Base-by-base conservation (phyloP, 306 rosid species). In the Abrus precatorius region DNA sequence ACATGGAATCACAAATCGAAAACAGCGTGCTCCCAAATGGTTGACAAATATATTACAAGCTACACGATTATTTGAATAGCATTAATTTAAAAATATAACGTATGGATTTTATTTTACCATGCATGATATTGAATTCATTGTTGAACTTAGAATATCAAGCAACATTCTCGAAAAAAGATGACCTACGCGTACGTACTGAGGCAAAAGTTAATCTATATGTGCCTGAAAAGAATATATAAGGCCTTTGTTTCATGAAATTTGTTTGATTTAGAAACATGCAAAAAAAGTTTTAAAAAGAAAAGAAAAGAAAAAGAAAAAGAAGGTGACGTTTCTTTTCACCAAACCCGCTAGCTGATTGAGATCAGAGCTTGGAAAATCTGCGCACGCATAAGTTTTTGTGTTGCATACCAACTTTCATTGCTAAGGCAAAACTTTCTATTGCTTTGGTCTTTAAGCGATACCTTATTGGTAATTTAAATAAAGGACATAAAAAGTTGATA, bases 1-100 rank as follows among this genome's bases (percentile, higher is more conserved):
- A 77, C 82, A 85, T 72, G 55, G 40, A 65, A 85, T 85, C 86
- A 55, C 36, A 81, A 72, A 69, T 49, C 28, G 48, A 34, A 54
- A 76, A 48, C 34, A 40, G 20, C 40, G 47, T 66, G 53, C 63
- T 59, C 74, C 77, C 63, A 20, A 64, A 41, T 81, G 49, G 73
- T 67, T 43, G 57, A 30, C 86, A 82, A 61, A 64, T 52, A 48
- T 47, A 78, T 77, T 72, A 65, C 71, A 34, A 72, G 13, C 6
- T 11, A 34, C 9, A 75, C 41, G 1, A 49, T 75, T 1, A 14
- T 67, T 69, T 68, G 5, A 45, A 56, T 56, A 45, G 2, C 27
- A 27, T 38, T 54, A 40, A 56, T 71, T 5, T 47, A 2, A 36
- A 38, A 36, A 14, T 36, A 36, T 2, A 13, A 13, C 6, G 14